These are phyloP conservation scores for Penicillium sp. DNA, from an alignment of 2,329 filamentous ascomycete species.

Conservation along the genomic window DNA sequence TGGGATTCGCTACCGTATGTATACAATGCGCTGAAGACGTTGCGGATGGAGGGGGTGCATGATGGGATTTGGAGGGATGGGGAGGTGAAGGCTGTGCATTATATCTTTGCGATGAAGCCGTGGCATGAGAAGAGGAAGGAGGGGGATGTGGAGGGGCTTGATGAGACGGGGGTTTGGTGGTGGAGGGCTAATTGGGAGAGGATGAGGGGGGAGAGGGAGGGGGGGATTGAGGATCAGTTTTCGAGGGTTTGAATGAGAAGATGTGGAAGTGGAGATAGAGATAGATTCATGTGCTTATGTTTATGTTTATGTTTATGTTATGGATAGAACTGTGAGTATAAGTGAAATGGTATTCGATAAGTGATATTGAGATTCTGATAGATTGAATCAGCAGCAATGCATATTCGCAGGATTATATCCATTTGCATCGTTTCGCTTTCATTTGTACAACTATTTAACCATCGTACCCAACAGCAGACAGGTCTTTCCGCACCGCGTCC, in stretches of 20 bases:
- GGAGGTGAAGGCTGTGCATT: constrained; percentile 15
- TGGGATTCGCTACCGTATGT: constrained; percentile 62
- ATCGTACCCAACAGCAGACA: constrained; percentile 62
- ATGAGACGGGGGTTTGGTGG: constrained; percentile 13
- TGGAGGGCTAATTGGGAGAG: constrained; percentile 16
- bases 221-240: constrained; percentile 8
- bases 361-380: constrained; percentile 1
- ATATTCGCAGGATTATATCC: constrained; percentile 9
- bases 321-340: not conserved
- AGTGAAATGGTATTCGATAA: not conserved
- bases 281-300: not conserved
- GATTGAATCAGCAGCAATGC: constrained; percentile 5
- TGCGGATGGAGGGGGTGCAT: constrained; percentile 46
- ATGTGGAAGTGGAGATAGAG: not conserved
- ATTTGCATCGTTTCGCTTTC: constrained; percentile 5
- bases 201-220: constrained; percentile 3
- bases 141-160: not conserved
- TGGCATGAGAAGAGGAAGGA: constrained; percentile 10
- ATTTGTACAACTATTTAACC: constrained; percentile 26
- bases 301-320: not conserved
- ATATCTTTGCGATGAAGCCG: constrained; percentile 18
- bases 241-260: not conserved
- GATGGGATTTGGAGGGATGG: constrained; percentile 13
- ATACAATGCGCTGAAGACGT: constrained; percentile 63
- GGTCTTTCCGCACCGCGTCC: constrained; percentile 77